These are phyloP conservation scores for Chenopodium album DNA, from an alignment of 148 eudicot species.

Conservation along the genomic window DNA sequence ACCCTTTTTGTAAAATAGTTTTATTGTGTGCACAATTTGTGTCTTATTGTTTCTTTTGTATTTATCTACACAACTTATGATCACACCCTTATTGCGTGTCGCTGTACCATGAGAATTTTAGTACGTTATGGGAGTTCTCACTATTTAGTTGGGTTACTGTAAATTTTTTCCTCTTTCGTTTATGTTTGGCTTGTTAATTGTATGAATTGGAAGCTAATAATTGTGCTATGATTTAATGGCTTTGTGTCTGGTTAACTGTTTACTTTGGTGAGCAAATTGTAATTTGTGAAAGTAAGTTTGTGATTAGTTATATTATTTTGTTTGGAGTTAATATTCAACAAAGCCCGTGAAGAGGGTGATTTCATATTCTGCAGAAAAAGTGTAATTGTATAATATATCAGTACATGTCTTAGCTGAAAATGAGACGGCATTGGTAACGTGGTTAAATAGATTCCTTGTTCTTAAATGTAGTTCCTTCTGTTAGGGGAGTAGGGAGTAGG, in stretches of 20 bases:
- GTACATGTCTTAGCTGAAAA: background rate
- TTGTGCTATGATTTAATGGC: background rate
- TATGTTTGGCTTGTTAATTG: background rate
- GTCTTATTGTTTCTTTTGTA: too few relatives aligned
- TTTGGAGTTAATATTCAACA: too few relatives aligned
- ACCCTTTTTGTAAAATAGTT: too few relatives aligned
- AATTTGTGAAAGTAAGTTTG: background rate
- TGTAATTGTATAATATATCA: background rate
- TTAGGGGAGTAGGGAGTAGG: background rate
- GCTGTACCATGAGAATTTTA: background rate
- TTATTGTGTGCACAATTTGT: too few relatives aligned
- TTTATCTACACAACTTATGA: too few relatives aligned
- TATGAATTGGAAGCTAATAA: background rate
- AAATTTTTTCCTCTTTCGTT: background rate
- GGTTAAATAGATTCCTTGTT: background rate
- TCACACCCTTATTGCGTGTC: background rate
- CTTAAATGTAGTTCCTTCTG: background rate
- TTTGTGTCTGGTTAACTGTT: background rate
- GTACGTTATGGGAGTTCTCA: background rate
- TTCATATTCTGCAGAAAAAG: background rate
- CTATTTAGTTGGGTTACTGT: background rate
- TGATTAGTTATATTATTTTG: background rate
- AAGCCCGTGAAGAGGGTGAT: background rate
- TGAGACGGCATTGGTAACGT: background rate
- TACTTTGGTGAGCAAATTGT: background rate